Conservation (phyloP, 768 basidiomycete species). For the Boletus edulis region DNA sequence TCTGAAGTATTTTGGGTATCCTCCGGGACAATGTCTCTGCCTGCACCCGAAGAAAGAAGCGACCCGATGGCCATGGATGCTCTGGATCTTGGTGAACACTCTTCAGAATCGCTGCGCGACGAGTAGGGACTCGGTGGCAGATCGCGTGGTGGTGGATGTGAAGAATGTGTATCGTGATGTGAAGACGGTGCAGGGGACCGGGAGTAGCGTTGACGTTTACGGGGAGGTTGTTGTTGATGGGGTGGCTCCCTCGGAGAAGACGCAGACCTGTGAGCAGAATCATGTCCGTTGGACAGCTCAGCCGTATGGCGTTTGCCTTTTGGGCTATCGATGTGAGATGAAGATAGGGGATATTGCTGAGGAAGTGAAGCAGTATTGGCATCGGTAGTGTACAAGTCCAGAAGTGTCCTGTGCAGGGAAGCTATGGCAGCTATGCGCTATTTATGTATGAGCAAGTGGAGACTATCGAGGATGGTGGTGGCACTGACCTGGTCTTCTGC, state of each 20-base stretch:
- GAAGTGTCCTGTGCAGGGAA: conserved; percentile 65
- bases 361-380: conserved; percentile 24
- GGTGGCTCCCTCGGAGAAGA: conserved; percentile 27
- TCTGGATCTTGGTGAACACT: conserved; percentile 68
- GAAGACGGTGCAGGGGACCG: conserved; percentile 50
- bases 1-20: conserved; percentile 25
- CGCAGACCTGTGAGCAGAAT: conserved; percentile 7
- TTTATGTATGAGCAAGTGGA: conserved; percentile 3
- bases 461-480: conserved; percentile 2
- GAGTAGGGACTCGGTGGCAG: conserved; percentile 75
- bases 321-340: conserved; percentile 27
- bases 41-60: conserved; percentile 51
- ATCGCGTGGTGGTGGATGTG: conserved; percentile 41
- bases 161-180: conserved; percentile 31
- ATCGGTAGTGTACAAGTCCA: conserved; percentile 50
- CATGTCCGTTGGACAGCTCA: conserved; percentile 19
- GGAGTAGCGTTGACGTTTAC: conserved; percentile 65
- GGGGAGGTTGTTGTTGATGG: conserved; percentile 41
- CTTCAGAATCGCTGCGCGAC: conserved; percentile 63
- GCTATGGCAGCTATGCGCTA: conserved; percentile 73
- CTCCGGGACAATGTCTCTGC: conserved; percentile 26
- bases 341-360: conserved; percentile 39
- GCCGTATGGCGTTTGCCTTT: conserved; percentile 19
- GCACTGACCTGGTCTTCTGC: conserved; percentile 84
- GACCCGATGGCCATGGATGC: conserved; percentile 82